These are phyloP conservation scores for Xeromyces bisporus DNA, from an alignment of 495 filamentous ascomycete species.

Conservation along the genomic window DNA sequence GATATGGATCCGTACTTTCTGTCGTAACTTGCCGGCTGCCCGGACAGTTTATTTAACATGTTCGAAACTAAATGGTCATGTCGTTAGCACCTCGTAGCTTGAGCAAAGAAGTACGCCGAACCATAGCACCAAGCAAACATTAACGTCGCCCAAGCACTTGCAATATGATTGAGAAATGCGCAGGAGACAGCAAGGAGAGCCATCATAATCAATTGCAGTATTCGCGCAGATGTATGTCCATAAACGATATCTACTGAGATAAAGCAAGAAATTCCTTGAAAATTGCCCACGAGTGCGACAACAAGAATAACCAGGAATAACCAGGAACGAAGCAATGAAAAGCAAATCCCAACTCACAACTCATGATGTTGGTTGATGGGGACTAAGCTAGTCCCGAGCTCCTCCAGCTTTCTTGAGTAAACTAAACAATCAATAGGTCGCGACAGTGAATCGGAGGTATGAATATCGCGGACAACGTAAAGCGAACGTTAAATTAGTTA, in stretches of 20 bases:
- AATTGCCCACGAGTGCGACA: no score
- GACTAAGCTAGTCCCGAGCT: background rate
- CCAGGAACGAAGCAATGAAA: constrained; percentile 1
- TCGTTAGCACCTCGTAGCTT: no score
- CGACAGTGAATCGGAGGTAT: no score
- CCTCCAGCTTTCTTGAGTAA: background rate
- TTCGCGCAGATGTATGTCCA: no score
- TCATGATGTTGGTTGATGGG: constrained; percentile 21
- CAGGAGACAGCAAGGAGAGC: constrained; percentile 2
- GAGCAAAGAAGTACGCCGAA: constrained; percentile 2
- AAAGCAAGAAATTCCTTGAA: constrained; percentile 1
- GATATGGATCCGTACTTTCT: constrained; percentile 53
- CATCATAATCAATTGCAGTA: no score
- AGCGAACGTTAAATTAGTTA: no score
- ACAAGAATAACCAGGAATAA: constrained; percentile 1
- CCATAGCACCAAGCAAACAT: constrained; percentile 6
- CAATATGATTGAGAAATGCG: constrained; percentile 3
- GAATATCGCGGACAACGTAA: no score
- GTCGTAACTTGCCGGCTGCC: constrained; percentile 96
- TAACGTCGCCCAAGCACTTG: constrained; percentile 3
- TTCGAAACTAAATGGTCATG: constrained; percentile 52
- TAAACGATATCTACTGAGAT: no score
- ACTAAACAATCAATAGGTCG: no score
- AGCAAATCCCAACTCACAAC: constrained; percentile 25
- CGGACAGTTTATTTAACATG: constrained; percentile 95